A percentile compares a stretch with the other conserved stretches of the same genome.
phyloP scores from a whole-genome alignment of 208 protist species.

The Crithidia thermophila region DNA sequence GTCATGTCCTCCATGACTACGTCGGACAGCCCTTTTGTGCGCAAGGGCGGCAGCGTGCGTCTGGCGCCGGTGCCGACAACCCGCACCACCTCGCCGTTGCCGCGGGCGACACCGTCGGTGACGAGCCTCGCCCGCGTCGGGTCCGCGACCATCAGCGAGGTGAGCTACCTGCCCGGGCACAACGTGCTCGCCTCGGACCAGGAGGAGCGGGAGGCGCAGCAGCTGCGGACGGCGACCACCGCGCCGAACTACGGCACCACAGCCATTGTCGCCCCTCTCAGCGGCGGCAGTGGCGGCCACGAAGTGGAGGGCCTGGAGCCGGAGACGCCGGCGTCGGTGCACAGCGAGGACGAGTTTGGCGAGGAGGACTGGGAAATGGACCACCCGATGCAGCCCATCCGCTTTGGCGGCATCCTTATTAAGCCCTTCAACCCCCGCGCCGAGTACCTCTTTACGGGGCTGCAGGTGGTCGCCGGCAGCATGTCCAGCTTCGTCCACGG shows the following conservation, averaged over 20 bases:
- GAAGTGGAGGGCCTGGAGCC: conserved; percentile 1
- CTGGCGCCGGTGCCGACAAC: conserved; percentile 34
- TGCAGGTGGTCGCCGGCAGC: conserved; percentile 86
- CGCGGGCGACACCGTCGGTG: background rate
- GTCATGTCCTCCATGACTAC: conserved; percentile 49
- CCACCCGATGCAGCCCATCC: conserved; percentile 78
- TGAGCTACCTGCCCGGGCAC: conserved; percentile 19
- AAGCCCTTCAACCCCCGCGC: conserved; percentile 87
- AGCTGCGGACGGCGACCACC: conserved; percentile 5
- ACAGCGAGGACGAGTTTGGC: conserved; percentile 61
- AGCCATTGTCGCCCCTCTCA: background rate
- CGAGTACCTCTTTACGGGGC: conserved; percentile 81
- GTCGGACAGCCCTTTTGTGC: conserved; percentile 37
- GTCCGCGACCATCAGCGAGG: background rate
- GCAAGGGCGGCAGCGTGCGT: conserved; percentile 39
- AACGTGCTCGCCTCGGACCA: conserved; percentile 15
- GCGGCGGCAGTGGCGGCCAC: background rate
- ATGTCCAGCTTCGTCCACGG: conserved; percentile 90
- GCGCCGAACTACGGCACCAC: conserved; percentile 25
- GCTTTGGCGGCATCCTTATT: conserved; percentile 68
- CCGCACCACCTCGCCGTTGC: conserved; percentile 7
- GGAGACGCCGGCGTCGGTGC: conserved; percentile 29
- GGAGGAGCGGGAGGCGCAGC: conserved; percentile 6
- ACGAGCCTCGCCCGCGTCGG: background rate
- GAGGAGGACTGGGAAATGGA: conserved; percentile 80